Conservation (phyloP, 257 asterid species). For the Cordia subcordata region DNA sequence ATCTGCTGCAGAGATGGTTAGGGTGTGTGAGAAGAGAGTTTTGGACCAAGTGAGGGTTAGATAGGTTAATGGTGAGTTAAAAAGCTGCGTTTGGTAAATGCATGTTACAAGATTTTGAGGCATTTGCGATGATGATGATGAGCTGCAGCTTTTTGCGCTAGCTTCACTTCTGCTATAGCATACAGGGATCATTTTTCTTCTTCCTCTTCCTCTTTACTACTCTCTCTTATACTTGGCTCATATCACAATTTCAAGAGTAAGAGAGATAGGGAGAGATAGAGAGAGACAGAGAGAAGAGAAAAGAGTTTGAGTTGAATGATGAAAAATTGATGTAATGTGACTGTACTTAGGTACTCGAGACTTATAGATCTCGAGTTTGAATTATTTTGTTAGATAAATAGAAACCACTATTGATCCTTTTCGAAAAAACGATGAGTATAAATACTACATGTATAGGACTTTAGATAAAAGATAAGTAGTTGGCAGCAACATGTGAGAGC, state of each 20-base stretch:
- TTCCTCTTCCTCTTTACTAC: not conserved
- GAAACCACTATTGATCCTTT: too few species aligned
- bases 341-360: too few species aligned
- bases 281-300: too few species aligned
- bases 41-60: slow-evolving; percentile 39
- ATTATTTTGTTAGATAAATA: too few species aligned
- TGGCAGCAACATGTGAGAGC: slow-evolving; percentile 28
- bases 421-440: too few species aligned
- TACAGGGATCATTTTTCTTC: slow-evolving; percentile 21
- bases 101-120: slow-evolving; percentile 36
- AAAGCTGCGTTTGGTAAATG: slow-evolving; percentile 30
- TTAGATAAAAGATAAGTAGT: not conserved
- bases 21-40: slow-evolving; percentile 24
- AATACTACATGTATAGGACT: too few species aligned
- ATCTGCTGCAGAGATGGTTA: slow-evolving; percentile 25
- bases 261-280: not conserved
- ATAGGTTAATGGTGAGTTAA: slow-evolving; percentile 15
- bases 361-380: too few species aligned
- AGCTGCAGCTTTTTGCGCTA: not conserved
- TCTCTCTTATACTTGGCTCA: not conserved
- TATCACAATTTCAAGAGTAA: not conserved
- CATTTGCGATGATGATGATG: slow-evolving; percentile 17
- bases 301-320: not conserved
- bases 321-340: too few species aligned
- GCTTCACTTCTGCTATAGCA: slow-evolving; percentile 25